A percentile compares a stretch with the other conserved stretches of the same genome.
Evolutionary conservation across 2,329 filamentous ascomycete genomes (phyloP).

Genomic region (Ophiostoma piceae): DNA sequence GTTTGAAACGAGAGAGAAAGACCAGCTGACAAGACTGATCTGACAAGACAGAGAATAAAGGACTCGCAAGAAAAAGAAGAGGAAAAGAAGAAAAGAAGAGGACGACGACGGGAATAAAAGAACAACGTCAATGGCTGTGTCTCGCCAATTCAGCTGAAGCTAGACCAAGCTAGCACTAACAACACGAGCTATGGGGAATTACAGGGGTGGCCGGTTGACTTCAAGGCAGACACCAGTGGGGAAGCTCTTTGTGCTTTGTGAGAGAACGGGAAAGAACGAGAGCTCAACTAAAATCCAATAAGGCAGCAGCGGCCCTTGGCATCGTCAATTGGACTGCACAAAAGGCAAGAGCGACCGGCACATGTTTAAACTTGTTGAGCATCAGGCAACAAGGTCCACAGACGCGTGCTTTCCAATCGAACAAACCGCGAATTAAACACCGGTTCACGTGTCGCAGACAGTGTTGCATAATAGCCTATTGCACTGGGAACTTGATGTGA

Average conservation of each 20-base stretch:
- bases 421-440: constrained; percentile 15
- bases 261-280: neutral
- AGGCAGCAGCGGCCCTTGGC: constrained; percentile 9
- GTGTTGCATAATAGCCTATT: neutral
- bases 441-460: constrained; percentile 15
- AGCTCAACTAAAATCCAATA: constrained; percentile 8
- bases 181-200: neutral
- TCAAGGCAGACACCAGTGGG: constrained; percentile 5
- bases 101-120: neutral
- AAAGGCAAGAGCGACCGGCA: neutral
- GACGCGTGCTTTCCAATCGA: neutral
- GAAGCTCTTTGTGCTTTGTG: neutral
- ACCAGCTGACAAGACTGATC: no score
- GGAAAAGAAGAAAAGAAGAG: neutral
- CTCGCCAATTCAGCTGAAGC: neutral
- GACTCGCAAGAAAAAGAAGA: neutral
- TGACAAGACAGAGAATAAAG: neutral
- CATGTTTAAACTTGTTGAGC: neutral
- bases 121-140: neutral
- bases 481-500: neutral
- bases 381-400: constrained; percentile 19
- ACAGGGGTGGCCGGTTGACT: neutral
- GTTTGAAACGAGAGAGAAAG: no score
- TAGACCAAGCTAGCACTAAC: neutral
- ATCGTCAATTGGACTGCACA: neutral